These are phyloP conservation scores for Salix koriyanagi DNA, from an alignment of 345 rosid species.

Conservation along the genomic window DNA sequence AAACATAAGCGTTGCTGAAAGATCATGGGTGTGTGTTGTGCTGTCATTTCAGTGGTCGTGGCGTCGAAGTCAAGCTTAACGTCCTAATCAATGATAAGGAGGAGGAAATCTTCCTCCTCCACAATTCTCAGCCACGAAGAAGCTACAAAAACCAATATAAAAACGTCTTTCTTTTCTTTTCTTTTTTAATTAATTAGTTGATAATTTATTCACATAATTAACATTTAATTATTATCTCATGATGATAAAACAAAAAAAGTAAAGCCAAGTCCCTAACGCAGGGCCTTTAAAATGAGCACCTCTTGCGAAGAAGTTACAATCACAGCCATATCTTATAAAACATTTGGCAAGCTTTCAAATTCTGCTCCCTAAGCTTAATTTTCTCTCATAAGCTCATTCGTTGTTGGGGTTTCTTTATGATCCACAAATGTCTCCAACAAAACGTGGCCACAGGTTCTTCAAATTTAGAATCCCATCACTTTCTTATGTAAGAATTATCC, in stretches of 20 bases:
- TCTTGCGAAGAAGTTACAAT: background rate
- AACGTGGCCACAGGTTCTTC: constrained; percentile 31
- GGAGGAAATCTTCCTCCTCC: background rate
- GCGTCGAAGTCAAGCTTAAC: constrained; percentile 7
- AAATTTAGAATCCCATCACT: constrained; percentile 19
- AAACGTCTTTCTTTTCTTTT: background rate
- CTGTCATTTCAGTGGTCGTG: background rate
- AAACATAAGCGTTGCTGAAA: background rate
- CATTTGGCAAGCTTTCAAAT: background rate
- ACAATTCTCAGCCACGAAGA: background rate
- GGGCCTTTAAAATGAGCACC: no score
- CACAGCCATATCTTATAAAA: background rate
- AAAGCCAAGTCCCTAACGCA: no score
- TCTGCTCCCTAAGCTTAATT: background rate
- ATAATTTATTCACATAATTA: background rate
- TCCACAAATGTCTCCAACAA: constrained; percentile 23
- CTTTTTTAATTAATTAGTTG: background rate
- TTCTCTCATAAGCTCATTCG: background rate
- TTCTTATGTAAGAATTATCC: background rate
- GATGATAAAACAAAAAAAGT: no score
- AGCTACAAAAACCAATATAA: background rate
- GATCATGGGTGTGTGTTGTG: background rate
- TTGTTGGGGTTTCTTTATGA: background rate
- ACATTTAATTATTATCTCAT: no score
- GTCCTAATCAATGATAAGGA: background rate